Evolutionary conservation across 768 basidiomycete genomes (phyloP).

Genomic region (Aureoboletus auriporus): DNA sequence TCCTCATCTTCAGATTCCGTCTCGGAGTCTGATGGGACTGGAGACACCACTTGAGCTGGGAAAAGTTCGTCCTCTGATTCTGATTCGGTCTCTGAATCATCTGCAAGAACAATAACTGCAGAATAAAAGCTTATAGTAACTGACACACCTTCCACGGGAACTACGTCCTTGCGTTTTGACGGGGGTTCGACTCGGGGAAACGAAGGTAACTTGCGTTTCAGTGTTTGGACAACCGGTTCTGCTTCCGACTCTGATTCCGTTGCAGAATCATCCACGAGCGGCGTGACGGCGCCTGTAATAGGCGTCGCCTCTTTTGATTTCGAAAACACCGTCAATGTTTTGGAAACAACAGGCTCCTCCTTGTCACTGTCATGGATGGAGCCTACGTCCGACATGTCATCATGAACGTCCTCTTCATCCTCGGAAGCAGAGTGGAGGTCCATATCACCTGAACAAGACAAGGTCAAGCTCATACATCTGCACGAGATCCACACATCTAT

Average conservation of each 20-base stretch:
- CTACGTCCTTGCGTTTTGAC: constrained; percentile 17
- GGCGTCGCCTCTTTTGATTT: constrained; percentile 5
- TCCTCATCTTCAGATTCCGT: constrained; percentile 46
- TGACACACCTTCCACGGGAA: constrained; percentile 14
- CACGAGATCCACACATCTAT: not conserved
- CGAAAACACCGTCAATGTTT: constrained; percentile 13
- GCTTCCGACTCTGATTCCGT: constrained; percentile 33
- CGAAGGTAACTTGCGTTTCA: constrained; percentile 26
- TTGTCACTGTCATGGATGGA: constrained; percentile 25
- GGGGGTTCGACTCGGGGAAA: constrained; percentile 5
- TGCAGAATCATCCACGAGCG: constrained; percentile 21
- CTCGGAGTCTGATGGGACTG: constrained; percentile 26
- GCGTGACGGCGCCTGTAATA: not conserved
- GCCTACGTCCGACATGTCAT: constrained; percentile 14
- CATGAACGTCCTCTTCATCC: constrained; percentile 25
- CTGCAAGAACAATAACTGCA: constrained; percentile 3
- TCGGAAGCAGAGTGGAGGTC: constrained; percentile 54
- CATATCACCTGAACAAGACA: constrained; percentile 33
- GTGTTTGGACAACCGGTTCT: constrained; percentile 3
- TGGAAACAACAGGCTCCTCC: constrained; percentile 20
- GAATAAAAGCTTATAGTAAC: too few relatives aligned
- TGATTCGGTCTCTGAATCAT: constrained; percentile 47
- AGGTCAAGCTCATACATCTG: not conserved
- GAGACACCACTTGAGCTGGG: constrained; percentile 2
- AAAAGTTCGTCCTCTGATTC: constrained; percentile 32